Base-by-base conservation (phyloP, 176 grass and related monocot species). In the Oryza punctata region DNA sequence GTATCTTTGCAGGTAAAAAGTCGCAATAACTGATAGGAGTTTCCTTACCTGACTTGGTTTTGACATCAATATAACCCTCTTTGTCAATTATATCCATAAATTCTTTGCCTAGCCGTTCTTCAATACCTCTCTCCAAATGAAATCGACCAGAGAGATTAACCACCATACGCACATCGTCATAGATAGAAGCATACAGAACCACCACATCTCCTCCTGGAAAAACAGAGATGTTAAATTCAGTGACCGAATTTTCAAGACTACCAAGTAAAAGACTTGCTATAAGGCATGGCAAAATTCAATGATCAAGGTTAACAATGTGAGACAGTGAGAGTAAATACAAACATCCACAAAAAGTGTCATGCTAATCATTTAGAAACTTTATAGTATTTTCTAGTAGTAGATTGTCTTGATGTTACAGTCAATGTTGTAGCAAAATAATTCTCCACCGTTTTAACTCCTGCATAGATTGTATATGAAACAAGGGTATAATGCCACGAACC, bases 141-240 rank as follows among this genome's bases (percentile, higher is more conserved):
- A 95, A 98, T 25, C 92, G 93, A 21, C 96, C 93, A 75, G 92
- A 98, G 47, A 93, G 44, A 84, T 95, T 98, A 66, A 95, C 70
- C 65, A 93, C 91, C 84, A 83, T 90, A 65, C 24, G 85, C 21
- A 98, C 91, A 90, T 95, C 89, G n/a, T 80, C 81, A 43, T 93
- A 95, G 6, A 87, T 72, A 52, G 93, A 98, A 69, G 96, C 92
- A 91, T 98, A 98, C 29, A 98, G 73, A 86, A 98, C 88, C 69
- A 95, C 93, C 41, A 88, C 89, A 91, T 91, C 73, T 86, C 96
- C 96, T 76, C 96, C 96, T 98, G 76, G 29, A 77, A 35, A 40
- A 74, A 63, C 27, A 69, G 46, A 52, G 47, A n/a, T 80, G 14
- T 16, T 16, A 61, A 6, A 72, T 21, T 82, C 37, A 12, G 24